Base-by-base conservation (phyloP, 23 red algal genomes). In the Pyropia yezoensis region DNA sequence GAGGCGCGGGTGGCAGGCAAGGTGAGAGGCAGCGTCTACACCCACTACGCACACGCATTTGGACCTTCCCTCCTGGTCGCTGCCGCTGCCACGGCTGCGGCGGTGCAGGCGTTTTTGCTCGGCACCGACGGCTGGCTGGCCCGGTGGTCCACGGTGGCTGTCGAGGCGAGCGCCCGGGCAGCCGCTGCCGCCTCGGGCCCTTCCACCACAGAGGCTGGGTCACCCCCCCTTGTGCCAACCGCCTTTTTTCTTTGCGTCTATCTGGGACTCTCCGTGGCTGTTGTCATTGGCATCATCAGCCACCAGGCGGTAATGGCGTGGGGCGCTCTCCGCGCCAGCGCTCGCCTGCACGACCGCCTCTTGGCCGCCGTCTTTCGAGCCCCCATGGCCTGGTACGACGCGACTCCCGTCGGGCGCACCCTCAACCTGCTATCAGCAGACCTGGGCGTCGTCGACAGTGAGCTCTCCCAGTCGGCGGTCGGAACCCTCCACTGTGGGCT, bases 401-500 rank as follows among this genome's bases (percentile, higher is more conserved):
- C 69, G 18, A 85, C 80, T 27, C 80, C 80, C 3, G 47, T 60
- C 19, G 80, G 80, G 33, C 70, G 80, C 27, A 73, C 75, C 23
- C 49, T 85, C 9, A 85, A 85, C 39, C 66, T 71, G 7, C 66
- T 85, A 29, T 28, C 49, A 27, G 75, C 77, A 19, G 80, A 85
- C 30, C 80, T 77, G 55, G 71, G 54, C 61, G 71, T 59, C 17
- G 18, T 85, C 52, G 80, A 85, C 54, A 28, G 65, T 3, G 55
- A 73, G 12, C 67, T 85, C 8, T 69, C 80, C 8, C 33, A 78
- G 27, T 50, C 80, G 0, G 28, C 75, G 39, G 50, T 33, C 27
- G 70, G 66, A 12, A 29, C 39, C 14, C 57, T 83, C 17, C 62
- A 54, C 54, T 73, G 49, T 12, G 19, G 70, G 1, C 50, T 83